phyloP scores from a whole-genome alignment of 306 rosid species.

The Cucurbita ficifolia region DNA sequence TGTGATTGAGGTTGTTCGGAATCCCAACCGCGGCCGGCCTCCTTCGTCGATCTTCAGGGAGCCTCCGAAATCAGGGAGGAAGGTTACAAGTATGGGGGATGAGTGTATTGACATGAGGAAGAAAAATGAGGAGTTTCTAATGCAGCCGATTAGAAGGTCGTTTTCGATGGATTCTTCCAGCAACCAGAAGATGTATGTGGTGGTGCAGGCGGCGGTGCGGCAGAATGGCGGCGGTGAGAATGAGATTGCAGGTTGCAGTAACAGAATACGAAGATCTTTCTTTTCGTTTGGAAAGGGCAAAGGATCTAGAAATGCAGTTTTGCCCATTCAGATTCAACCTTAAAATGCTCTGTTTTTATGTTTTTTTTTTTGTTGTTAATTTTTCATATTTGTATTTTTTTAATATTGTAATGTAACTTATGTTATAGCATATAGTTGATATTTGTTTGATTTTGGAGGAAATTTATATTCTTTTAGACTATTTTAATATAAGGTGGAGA shows the following conservation, averaged over 20 bases:
- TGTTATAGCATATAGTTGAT: background rate
- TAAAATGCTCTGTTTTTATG: background rate
- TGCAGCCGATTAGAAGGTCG: conserved; percentile 53
- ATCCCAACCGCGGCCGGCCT: background rate
- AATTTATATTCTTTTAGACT: background rate
- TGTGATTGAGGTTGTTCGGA: background rate
- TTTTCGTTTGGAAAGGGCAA: conserved; percentile 42
- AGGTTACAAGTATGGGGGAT: conserved; percentile 51
- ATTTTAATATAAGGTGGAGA: background rate
- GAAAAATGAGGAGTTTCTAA: conserved; percentile 38
- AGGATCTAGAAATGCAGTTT: conserved; percentile 26
- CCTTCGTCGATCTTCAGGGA: background rate
- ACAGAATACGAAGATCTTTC: conserved; percentile 34
- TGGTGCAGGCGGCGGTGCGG: conserved; percentile 25
- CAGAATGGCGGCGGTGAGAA: conserved; percentile 11
- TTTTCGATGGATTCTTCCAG: conserved; percentile 62
- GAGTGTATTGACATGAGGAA: conserved; percentile 51
- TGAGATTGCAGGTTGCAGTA: conserved; percentile 24
- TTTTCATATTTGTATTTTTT: background rate
- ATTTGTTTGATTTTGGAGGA: no score
- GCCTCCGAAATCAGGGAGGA: conserved; percentile 7
- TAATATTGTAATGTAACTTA: background rate
- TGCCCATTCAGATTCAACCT: conserved; percentile 30
- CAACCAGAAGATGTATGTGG: conserved; percentile 32
- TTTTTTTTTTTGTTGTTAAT: background rate